Conservation (phyloP, 768 basidiomycete species). For the Termitomyces sp. region DNA sequence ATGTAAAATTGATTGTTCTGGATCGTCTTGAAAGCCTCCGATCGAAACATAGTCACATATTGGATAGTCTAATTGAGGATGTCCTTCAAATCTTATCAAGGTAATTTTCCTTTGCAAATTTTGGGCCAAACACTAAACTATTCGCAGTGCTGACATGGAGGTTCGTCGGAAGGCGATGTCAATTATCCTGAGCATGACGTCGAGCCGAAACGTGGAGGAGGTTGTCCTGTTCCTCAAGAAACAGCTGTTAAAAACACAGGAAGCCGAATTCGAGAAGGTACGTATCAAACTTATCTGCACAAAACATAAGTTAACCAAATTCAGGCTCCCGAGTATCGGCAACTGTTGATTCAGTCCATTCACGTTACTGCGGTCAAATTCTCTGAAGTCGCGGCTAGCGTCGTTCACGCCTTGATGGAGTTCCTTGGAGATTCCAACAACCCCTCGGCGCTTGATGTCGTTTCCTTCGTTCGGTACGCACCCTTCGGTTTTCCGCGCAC, state of each 20-base stretch:
- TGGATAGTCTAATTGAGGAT: slow-evolving; percentile 94
- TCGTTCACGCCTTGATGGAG: slow-evolving; percentile 90
- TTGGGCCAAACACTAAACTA: not conserved
- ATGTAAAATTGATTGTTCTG: slow-evolving; percentile 96
- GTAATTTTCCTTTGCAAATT: slow-evolving; percentile 24
- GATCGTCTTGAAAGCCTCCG: slow-evolving; percentile 83
- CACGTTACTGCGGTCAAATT: slow-evolving; percentile 95
- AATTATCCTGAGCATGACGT: slow-evolving; percentile 90
- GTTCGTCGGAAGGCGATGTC: slow-evolving; percentile 88
- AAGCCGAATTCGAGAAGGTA: slow-evolving; percentile 90
- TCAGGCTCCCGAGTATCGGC: slow-evolving; percentile 90
- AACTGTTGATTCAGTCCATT: slow-evolving; percentile 94
- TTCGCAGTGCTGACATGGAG: slow-evolving; percentile 83
- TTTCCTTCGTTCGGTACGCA: slow-evolving; percentile 52
- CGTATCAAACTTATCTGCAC: too few species aligned
- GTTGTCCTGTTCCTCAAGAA: slow-evolving; percentile 97
- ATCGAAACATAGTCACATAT: slow-evolving; percentile 78
- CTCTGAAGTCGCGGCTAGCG: slow-evolving; percentile 93
- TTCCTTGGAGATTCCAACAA: slow-evolving; percentile 95
- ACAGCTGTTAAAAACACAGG: slow-evolving; percentile 90
- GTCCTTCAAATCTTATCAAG: slow-evolving; percentile 86
- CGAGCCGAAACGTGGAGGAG: slow-evolving; percentile 93
- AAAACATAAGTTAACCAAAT: not conserved
- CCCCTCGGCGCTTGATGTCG: slow-evolving; percentile 92
- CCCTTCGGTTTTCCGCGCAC: not conserved